Evolutionary conservation across 108 stramenopile genomes (phyloP).

Genomic region (Fragilariopsis cylindrus): DNA sequence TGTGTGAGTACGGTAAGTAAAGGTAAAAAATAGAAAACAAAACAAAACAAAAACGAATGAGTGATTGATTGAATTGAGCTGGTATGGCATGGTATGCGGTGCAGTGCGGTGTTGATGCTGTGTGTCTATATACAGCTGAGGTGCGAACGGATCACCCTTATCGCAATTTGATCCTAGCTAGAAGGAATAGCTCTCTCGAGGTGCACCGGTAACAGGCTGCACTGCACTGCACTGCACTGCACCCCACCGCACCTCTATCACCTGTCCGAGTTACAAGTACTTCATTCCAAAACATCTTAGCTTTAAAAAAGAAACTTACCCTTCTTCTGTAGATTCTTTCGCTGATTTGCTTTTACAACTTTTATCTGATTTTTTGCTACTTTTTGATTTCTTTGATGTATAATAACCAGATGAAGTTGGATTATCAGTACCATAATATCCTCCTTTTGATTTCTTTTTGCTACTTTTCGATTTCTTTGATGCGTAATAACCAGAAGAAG

Average conservation of each 20-base stretch:
- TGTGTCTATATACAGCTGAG: too few relatives aligned
- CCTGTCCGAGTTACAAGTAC: too few relatives aligned
- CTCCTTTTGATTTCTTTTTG: neutral
- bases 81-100: neutral
- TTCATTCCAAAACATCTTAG: neutral
- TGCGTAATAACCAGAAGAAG: neutral
- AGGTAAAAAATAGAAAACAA: neutral
- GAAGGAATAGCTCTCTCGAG: too few relatives aligned
- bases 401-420: neutral
- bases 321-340: neutral
- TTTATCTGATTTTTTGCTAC: neutral
- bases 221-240: too few relatives aligned
- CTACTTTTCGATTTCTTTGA: slow-evolving; percentile 1
- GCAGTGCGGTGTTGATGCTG: too few relatives aligned
- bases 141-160: too few relatives aligned
- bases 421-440: neutral
- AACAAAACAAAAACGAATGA: too few relatives aligned
- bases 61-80: too few relatives aligned
- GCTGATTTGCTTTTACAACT: neutral
- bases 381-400: neutral
- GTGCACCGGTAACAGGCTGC: too few relatives aligned
- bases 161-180: too few relatives aligned
- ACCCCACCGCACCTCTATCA: too few relatives aligned
- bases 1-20: neutral
- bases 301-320: too few relatives aligned